Evolutionary conservation across 2,329 filamentous ascomycete genomes (phyloP).

Genomic region (Taxawa tesnikishii): DNA sequence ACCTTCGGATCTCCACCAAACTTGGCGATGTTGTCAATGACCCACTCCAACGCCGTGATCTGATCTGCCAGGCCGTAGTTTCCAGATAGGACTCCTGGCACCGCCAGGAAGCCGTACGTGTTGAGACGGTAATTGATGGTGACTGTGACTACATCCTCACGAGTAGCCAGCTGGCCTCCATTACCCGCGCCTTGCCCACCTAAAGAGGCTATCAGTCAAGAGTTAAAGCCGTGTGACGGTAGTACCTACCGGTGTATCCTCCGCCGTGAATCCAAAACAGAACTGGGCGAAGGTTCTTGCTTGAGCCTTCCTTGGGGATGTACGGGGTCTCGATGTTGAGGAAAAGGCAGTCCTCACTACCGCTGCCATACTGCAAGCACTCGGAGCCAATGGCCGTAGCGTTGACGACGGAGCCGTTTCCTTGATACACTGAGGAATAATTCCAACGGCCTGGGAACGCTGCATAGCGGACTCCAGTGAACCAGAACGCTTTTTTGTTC

Average conservation of each 20-base stretch:
- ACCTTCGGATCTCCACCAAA: conserved; percentile 37
- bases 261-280: conserved; percentile 44
- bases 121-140: conserved; percentile 48
- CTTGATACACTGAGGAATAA: conserved; percentile 35
- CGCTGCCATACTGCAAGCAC: conserved; percentile 25
- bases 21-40: conserved; percentile 29
- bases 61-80: conserved; percentile 43
- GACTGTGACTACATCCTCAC: conserved; percentile 49
- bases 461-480: conserved; percentile 35
- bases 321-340: conserved; percentile 37
- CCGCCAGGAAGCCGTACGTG: conserved; percentile 46
- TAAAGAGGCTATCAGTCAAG: too few relatives aligned
- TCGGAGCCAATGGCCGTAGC: conserved; percentile 33
- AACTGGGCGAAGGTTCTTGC: conserved; percentile 31
- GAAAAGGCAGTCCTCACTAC: conserved; percentile 35
- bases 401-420: conserved; percentile 31
- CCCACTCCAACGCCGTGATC: conserved; percentile 37
- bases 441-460: conserved; percentile 27
- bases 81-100: conserved; percentile 43
- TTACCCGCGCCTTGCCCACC: conserved; percentile 28
- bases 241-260: conserved; percentile 43
- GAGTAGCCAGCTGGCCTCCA: conserved; percentile 43
- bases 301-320: conserved; percentile 26
- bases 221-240: too few relatives aligned
- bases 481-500: conserved; percentile 40